Evolutionary conservation across 768 basidiomycete species (phyloP), one percentile per base, ranked within the genome.

Genomic region (Neoboletus brunneissimus): DNA sequence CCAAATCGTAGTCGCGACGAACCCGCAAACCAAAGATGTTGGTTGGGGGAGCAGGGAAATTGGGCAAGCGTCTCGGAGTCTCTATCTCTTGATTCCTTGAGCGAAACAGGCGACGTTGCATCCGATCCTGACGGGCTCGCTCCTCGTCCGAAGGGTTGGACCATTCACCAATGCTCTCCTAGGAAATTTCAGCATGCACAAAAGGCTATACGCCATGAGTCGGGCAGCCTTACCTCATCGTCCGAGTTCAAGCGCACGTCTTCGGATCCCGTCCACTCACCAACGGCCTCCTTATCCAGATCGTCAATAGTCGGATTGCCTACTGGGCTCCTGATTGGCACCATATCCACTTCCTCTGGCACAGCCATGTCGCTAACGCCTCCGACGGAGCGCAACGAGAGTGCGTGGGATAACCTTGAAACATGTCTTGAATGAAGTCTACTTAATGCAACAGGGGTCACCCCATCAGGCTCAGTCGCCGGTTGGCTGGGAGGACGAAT

Each of bases 71-170:
- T 49, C 90, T 82, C 9, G 89, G 89, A 53, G 79, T 77, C 68
- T 89, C 86, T 1, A 77, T 67, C 54, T 81, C 81, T 18, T 75
- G 79, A 12, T 67, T 69, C 63, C 73, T 74, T 32, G 60, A 65
- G 20, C 83, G 82, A 35, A 81, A 81, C 54, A 82, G 69, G 38
- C 88, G 84, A 44, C 86, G 83, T 42, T 87, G 82, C 44, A 82
- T 71, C 31, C 89, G 83, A 31, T 79, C 73, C 59, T 85, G 85
- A 22, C 90, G 82, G 4, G 87, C 90, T 29, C 87, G 81, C 66
- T 94, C 91, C 71, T 94, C 91, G 65, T 94, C 91, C 25, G 91
- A 94, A 18, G 91, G 91, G 65, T 94, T 94, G 23, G 91, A 94
- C 82, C 83, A 94, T 73, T 94, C 91, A 27, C 89, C 90, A 48